phyloP scores from a whole-genome alignment of 2,329 filamentous ascomycete genomes.

The Talaromyces sp. region DNA sequence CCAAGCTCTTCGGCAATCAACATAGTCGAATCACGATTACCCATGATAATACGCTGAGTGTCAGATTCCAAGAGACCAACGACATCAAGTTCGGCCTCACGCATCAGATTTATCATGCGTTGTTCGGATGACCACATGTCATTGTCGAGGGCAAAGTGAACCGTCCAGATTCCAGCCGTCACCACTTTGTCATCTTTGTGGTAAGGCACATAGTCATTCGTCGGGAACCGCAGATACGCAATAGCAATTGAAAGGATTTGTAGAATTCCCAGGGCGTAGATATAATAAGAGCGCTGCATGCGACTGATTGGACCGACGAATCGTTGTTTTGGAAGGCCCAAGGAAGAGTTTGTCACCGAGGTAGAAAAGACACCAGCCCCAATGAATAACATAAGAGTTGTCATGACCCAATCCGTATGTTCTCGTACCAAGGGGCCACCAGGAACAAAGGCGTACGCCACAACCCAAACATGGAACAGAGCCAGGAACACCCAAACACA shows the following conservation, averaged over 20 bases:
- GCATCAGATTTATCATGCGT: constrained; percentile 84
- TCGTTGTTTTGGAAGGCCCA: constrained; percentile 35
- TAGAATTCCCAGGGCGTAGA: constrained; percentile 66
- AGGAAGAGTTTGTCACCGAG: constrained; percentile 46
- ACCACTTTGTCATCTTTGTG: constrained; percentile 81
- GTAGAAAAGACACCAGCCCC: constrained; percentile 77
- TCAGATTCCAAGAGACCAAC: constrained; percentile 92
- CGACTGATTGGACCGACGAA: constrained; percentile 33
- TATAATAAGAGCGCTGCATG: constrained; percentile 60
- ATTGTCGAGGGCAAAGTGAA: constrained; percentile 96
- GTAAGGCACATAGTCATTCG: constrained; percentile 85
- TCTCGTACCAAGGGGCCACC: constrained; percentile 89
- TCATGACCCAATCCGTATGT: constrained; percentile 94
- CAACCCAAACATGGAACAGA: constrained; percentile 97
- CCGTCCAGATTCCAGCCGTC: constrained; percentile 96
- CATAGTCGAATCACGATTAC: constrained; percentile 93
- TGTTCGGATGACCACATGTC: constrained; percentile 98
- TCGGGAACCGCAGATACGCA: constrained; percentile 86
- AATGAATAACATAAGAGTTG: constrained; percentile 74
- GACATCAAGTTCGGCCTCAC: constrained; percentile 94
- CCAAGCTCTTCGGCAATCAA: constrained; percentile 92
- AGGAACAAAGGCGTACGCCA: constrained; percentile 96
- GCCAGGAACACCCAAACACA: constrained; percentile 89
- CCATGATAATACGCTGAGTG: constrained; percentile 97
- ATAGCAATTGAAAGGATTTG: constrained; percentile 75